A percentile compares a stretch with the other conserved stretches of the same genome.
phyloP scores from a whole-genome alignment of 2,329 filamentous ascomycete species.

The Didymella arachidicola region DNA sequence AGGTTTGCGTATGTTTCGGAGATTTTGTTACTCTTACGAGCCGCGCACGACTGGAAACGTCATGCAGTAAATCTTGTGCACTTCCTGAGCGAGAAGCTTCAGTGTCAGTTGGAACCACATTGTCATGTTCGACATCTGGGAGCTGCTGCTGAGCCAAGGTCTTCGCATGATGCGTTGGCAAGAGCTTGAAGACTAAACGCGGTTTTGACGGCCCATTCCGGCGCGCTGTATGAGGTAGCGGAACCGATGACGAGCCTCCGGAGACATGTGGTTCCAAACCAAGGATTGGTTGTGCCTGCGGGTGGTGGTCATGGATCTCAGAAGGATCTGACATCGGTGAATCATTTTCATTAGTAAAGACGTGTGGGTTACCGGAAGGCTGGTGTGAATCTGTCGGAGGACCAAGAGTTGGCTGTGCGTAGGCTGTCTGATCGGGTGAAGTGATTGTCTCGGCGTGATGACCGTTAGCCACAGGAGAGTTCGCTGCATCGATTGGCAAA shows the following conservation, averaged over 20 bases:
- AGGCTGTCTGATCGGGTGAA: not conserved
- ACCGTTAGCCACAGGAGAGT: too few species aligned
- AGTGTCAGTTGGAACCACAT: not conserved
- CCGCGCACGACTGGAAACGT: not conserved
- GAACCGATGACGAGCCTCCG: too few species aligned
- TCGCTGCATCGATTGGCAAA: not conserved
- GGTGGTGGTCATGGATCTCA: not conserved
- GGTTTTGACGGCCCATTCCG: not conserved
- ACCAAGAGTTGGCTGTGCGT: not conserved
- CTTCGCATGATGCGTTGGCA: not conserved
- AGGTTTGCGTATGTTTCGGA: constrained; percentile 13
- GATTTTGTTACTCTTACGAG: constrained; percentile 22
- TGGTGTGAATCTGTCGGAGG: not conserved
- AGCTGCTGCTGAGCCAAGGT: not conserved
- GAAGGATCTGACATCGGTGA: not conserved
- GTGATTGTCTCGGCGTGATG: not conserved
- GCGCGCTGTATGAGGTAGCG: too few species aligned
- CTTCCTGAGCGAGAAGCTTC: too few species aligned
- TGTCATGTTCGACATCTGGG: not conserved
- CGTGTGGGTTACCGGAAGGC: not conserved
- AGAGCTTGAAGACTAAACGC: too few species aligned
- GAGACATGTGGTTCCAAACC: not conserved
- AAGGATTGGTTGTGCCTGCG: not conserved
- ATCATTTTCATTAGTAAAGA: not conserved
- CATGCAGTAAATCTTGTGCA: not conserved